Base-by-base conservation (phyloP, 768 basidiomycete species). In the Mrakia blollopis region DNA sequence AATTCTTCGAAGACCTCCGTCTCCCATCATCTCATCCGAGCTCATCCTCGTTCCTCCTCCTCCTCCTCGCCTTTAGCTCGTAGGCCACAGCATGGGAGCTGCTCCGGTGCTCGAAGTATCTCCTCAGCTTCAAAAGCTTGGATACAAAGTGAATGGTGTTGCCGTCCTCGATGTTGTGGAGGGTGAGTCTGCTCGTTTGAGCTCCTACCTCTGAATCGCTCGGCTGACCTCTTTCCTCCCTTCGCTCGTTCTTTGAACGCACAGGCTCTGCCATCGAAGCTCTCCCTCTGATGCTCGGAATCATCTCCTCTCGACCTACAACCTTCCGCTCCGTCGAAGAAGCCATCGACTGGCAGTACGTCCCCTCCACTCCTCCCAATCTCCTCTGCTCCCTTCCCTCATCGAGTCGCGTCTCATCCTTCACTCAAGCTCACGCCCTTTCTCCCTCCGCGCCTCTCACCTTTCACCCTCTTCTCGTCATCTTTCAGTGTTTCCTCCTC, bases 31-130 rank as follows among this genome's bases (percentile, higher is more conserved):
- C 18, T 44, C 18, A 23, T 39, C 44, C 47, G 47, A 16, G 47
- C 47, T 50, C 14, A 50, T 50, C 30, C 18, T 39, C 35, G 23
- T 41, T n/a, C 39, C 23, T 57, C 35, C 6, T 35, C n/a, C n/a
- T n/a, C n/a, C n/a, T 39, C 54, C 41, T 65, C 67, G 35, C 9
- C 21, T 50, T 3, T 72, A 93, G 91, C 87, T 97, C 10, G 87
- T 97, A 13, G 97, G 97, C 0, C 97, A 99, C 82, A 95, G 93
- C 77, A 96, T 99, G 91, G 97, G 97, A 21, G 96, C 95, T 35
- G 90, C 94, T 0, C 94, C 97, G 5, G 88, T 92, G 30, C 89
- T 91, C 11, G 88, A 89, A 7, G 87, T 90, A 2, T 89, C 89
- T 78, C 88, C 92, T 1, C 81, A 84, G 25, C 85, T 99, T 2